Evolutionary conservation across 2,329 filamentous ascomycete species (phyloP).

Genomic region (Pyricularia grisea): DNA sequence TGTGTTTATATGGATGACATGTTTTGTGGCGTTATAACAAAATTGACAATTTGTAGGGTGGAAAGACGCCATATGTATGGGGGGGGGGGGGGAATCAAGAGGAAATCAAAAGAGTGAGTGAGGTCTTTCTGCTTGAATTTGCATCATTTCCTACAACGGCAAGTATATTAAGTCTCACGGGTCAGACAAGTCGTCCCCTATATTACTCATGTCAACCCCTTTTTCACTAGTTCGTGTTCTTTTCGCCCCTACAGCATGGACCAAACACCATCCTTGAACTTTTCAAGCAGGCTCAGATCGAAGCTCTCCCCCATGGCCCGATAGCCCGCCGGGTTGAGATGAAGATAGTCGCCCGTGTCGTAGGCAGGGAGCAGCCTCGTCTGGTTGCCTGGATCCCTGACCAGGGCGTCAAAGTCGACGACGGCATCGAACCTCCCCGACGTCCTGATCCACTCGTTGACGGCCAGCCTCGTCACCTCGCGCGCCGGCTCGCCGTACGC

Average conservation of each 20-base stretch:
- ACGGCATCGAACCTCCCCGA: conserved; percentile 49
- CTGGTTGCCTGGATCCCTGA: conserved; percentile 37
- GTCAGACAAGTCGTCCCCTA: not conserved
- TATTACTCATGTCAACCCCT: not conserved
- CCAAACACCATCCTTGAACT: conserved; percentile 18
- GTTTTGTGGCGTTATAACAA: not conserved
- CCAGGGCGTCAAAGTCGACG: conserved; percentile 49
- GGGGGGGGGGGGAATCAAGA: not conserved
- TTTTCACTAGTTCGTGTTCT: not conserved
- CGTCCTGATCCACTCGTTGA: conserved; percentile 50
- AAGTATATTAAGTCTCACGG: not conserved
- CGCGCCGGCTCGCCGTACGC: conserved; percentile 39
- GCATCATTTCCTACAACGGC: not conserved
- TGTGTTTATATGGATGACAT: not conserved
- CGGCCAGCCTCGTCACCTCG: conserved; percentile 40
- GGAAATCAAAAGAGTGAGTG: not conserved
- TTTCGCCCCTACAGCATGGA: not conserved
- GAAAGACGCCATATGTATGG: not conserved
- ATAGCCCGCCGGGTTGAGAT: conserved; percentile 47
- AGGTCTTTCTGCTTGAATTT: not conserved
- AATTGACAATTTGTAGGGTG: not conserved
- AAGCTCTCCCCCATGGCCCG: conserved; percentile 39
- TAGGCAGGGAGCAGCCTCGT: conserved; percentile 49
- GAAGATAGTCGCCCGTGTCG: conserved; percentile 50
- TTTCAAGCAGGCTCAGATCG: conserved; percentile 36